Conservation (phyloP, 1,284 basidiomycete genomes). For the Cryptococcus sp. region DNA sequence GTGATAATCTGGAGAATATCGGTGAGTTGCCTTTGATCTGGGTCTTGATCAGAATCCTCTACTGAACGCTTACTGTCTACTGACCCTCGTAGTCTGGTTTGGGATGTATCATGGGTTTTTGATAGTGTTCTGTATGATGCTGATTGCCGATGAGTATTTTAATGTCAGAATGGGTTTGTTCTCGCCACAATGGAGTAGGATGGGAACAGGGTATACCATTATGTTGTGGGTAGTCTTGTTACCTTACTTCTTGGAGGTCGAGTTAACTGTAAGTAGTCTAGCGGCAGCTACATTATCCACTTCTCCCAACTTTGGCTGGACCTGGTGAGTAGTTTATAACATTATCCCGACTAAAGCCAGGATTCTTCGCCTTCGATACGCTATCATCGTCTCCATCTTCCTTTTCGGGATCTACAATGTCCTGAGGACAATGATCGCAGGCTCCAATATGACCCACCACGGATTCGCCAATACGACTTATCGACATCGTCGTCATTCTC, state of each 20-base stretch:
- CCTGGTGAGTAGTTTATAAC: slow-evolving; percentile 9
- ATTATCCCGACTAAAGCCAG: neutral
- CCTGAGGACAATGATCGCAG: slow-evolving; percentile 10
- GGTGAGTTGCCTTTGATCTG: slow-evolving; percentile 11
- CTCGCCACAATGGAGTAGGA: slow-evolving; percentile 29
- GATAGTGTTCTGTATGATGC: slow-evolving; percentile 23
- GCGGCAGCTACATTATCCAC: slow-evolving; percentile 15
- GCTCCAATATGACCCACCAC: slow-evolving; percentile 5
- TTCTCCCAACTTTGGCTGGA: slow-evolving; percentile 25
- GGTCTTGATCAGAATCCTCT: neutral
- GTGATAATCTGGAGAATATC: slow-evolving; percentile 13
- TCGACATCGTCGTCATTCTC: slow-evolving; percentile 18
- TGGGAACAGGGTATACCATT: slow-evolving; percentile 29
- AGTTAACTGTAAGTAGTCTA: slow-evolving; percentile 10
- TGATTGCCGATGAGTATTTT: slow-evolving; percentile 25
- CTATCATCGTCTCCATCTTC: slow-evolving; percentile 22
- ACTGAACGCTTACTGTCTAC: neutral
- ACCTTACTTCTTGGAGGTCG: neutral
- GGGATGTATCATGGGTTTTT: slow-evolving; percentile 21
- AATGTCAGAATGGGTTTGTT: slow-evolving; percentile 31
- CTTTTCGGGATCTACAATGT: slow-evolving; percentile 28
- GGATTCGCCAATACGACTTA: slow-evolving; percentile 1
- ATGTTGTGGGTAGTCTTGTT: slow-evolving; percentile 22
- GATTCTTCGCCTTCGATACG: slow-evolving; percentile 17
- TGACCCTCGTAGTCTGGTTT: slow-evolving; percentile 23